phyloP scores from a whole-genome alignment of 345 rosid genomes.

The Clarkia xantiana region DNA sequence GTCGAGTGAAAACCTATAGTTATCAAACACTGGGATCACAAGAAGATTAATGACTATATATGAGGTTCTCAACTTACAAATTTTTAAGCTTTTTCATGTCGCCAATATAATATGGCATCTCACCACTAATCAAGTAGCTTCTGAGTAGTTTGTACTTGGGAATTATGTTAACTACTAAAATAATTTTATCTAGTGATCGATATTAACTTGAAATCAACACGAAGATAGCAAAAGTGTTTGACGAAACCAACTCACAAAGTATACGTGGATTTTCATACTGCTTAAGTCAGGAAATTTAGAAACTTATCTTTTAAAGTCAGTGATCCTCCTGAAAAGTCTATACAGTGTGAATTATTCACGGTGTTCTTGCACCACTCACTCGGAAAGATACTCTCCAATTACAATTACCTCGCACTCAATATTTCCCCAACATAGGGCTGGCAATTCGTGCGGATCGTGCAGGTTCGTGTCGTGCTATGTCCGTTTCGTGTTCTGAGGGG shows the following conservation, averaged over 20 bases:
- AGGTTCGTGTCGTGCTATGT: too few relatives aligned
- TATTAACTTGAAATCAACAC: too few relatives aligned
- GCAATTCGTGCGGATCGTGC: too few relatives aligned
- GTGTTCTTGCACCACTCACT: not conserved
- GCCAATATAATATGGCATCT: constrained; percentile 49
- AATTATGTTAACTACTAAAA: not conserved
- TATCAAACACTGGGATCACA: too few relatives aligned
- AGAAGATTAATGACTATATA: too few relatives aligned
- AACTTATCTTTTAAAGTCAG: constrained; percentile 45
- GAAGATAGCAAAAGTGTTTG: not conserved
- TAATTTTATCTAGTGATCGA: too few relatives aligned
- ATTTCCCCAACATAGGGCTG: too few relatives aligned
- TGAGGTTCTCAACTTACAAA: too few relatives aligned
- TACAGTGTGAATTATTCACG: constrained; percentile 4
- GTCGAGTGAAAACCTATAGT: not conserved
- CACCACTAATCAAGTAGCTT: constrained; percentile 43
- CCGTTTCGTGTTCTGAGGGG: too few relatives aligned
- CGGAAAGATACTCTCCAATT: too few relatives aligned
- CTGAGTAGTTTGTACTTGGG: constrained; percentile 39
- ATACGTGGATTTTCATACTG: constrained; percentile 39
- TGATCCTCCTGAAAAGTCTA: constrained; percentile 44
- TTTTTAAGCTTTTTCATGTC: constrained; percentile 42
- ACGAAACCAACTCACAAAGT: constrained; percentile 48
- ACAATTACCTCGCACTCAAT: too few relatives aligned
- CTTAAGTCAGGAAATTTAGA: constrained; percentile 44